phyloP scores from a whole-genome alignment of 2,329 filamentous ascomycete species.

The Beauveria caledonica region DNA sequence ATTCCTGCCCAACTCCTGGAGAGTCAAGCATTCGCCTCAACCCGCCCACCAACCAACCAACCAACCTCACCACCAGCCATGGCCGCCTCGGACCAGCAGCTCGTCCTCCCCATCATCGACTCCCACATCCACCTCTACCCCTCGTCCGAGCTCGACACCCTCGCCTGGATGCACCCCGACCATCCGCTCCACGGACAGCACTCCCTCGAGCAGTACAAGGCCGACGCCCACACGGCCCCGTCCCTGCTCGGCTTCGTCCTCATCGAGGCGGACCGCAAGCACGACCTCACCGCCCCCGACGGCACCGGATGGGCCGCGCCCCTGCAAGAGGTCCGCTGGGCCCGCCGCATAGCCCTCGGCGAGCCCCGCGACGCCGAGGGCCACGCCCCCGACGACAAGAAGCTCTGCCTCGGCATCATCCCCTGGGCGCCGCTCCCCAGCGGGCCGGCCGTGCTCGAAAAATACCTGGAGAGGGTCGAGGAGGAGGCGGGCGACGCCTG shows the following conservation, averaged over 20 bases:
- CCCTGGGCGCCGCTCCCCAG: constrained; percentile 80
- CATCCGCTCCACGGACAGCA: constrained; percentile 55
- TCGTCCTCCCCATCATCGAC: constrained; percentile 63
- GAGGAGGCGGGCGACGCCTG: constrained; percentile 56
- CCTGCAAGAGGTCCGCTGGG: constrained; percentile 62
- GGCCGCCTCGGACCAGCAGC: constrained; percentile 6
- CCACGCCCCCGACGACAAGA: constrained; percentile 35
- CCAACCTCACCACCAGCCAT: background rate
- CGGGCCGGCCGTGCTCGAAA: constrained; percentile 48
- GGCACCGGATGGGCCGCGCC: constrained; percentile 57
- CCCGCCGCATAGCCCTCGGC: constrained; percentile 58
- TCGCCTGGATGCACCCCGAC: constrained; percentile 60
- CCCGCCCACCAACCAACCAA: background rate
- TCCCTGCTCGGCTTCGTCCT: constrained; percentile 66
- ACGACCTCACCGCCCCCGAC: constrained; percentile 42
- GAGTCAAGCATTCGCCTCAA: background rate
- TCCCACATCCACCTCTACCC: constrained; percentile 89
- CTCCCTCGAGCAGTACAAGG: constrained; percentile 55
- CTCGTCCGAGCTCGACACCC: constrained; percentile 51
- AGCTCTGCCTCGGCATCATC: constrained; percentile 60
- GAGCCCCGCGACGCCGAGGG: constrained; percentile 48
- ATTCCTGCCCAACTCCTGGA: background rate
- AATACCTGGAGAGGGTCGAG: constrained; percentile 57
- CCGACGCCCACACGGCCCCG: constrained; percentile 31
- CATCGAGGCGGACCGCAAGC: constrained; percentile 71